Evolutionary conservation across 2,329 filamentous ascomycete genomes (phyloP).

Genomic region (Trichoderma citrinoviride): DNA sequence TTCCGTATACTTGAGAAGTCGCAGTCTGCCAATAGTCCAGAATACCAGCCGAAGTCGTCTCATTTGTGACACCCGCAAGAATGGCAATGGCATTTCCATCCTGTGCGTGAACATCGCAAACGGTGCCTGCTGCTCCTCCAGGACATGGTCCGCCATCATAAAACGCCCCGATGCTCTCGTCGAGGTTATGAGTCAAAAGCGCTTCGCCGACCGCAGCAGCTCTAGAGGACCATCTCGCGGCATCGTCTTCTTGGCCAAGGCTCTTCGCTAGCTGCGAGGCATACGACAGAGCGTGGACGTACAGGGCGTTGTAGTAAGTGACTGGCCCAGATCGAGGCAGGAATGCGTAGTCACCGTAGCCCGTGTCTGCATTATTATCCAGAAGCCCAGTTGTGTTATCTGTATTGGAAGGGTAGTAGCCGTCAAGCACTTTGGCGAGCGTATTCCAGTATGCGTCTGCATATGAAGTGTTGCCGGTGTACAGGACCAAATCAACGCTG

Average conservation of each 20-base stretch:
- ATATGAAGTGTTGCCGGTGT: slow-evolving; percentile 47
- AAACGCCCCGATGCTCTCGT: slow-evolving; percentile 43
- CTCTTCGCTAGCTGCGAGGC: slow-evolving; percentile 43
- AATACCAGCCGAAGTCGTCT: slow-evolving; percentile 34
- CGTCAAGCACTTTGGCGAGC: slow-evolving; percentile 43
- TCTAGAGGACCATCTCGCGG: slow-evolving; percentile 40
- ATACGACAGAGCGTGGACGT: slow-evolving; percentile 45
- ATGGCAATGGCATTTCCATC: slow-evolving; percentile 51
- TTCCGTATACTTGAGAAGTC: slow-evolving; percentile 44
- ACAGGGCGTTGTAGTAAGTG: slow-evolving; percentile 53
- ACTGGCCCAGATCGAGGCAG: slow-evolving; percentile 46
- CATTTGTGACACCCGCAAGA: slow-evolving; percentile 36
- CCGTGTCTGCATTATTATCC: slow-evolving; percentile 37
- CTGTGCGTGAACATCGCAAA: slow-evolving; percentile 44
- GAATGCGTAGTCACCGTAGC: slow-evolving; percentile 53
- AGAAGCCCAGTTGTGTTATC: slow-evolving; percentile 41
- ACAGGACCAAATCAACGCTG: slow-evolving; percentile 48
- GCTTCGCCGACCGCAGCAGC: slow-evolving; percentile 37
- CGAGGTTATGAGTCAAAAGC: slow-evolving; percentile 42
- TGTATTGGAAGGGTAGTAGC: slow-evolving; percentile 45
- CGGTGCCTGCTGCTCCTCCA: slow-evolving; percentile 26
- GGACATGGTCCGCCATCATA: slow-evolving; percentile 41
- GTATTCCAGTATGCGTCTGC: slow-evolving; percentile 42
- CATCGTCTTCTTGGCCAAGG: slow-evolving; percentile 35
- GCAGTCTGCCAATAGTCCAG: slow-evolving; percentile 41